A percentile compares a stretch with the other conserved stretches of the same genome.
phyloP scores from a whole-genome alignment of 768 basidiomycete species.

The Botryobasidium botryosum region DNA sequence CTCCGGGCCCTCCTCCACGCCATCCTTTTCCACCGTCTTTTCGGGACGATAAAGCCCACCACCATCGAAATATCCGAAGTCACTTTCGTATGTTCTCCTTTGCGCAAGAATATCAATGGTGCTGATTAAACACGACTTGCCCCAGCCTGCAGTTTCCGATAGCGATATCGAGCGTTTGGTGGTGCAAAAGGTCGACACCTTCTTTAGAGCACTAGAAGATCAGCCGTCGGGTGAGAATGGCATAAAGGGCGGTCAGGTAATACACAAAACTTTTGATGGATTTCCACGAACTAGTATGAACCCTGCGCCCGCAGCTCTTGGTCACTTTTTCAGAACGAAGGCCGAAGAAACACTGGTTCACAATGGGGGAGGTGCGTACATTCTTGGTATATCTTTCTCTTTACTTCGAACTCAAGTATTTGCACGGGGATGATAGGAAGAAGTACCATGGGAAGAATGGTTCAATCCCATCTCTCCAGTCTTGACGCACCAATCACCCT shows the following conservation, averaged over 20 bases:
- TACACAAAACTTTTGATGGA: not conserved
- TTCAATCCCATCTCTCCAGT: slow-evolving; percentile 17
- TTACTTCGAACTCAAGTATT: not conserved
- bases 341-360: slow-evolving; percentile 44
- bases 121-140: not conserved
- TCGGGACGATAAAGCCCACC: slow-evolving; percentile 61
- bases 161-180: slow-evolving; percentile 52
- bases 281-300: not conserved
- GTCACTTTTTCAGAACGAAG: slow-evolving; percentile 65
- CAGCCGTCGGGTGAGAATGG: slow-evolving; percentile 5
- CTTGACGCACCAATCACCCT: not conserved
- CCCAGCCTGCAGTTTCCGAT: slow-evolving; percentile 63
- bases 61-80: slow-evolving; percentile 70
- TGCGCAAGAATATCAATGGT: not conserved
- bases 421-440: slow-evolving; percentile 31
- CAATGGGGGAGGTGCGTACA: slow-evolving; percentile 27
- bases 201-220: slow-evolving; percentile 59
- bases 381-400: not conserved
- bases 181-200: slow-evolving; percentile 56
- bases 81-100: slow-evolving; percentile 45
- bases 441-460: slow-evolving; percentile 83
- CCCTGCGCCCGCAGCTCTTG: slow-evolving; percentile 30
- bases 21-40: slow-evolving; percentile 67
- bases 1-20: slow-evolving; percentile 63
- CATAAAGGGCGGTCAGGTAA: slow-evolving; percentile 50